Percentiles rank a stretch among this genome's conserved stretches.
phyloP scores from a whole-genome alignment of 2,329 filamentous ascomycete species.

The Colletotrichum costaricense region DNA sequence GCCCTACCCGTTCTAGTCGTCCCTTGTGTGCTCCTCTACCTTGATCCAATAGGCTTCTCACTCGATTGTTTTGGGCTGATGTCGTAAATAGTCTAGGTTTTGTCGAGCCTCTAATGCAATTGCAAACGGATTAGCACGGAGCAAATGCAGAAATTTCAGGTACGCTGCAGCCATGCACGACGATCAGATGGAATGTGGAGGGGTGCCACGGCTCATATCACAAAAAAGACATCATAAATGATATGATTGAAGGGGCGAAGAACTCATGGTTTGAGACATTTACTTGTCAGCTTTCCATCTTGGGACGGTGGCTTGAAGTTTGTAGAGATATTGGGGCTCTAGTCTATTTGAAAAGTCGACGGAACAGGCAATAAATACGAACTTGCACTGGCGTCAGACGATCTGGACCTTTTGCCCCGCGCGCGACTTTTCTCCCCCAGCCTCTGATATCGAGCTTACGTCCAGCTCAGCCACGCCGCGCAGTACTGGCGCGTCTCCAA shows the following conservation, averaged over 20 bases:
- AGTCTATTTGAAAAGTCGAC: neutral
- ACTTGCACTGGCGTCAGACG: neutral
- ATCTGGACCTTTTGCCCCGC: constrained; percentile 1
- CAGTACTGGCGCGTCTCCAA: constrained; percentile 23
- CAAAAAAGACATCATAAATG: no score
- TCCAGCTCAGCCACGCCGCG: constrained; percentile 10
- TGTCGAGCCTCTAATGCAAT: neutral
- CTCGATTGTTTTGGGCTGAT: neutral
- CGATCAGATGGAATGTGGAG: neutral
- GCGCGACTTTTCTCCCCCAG: neutral
- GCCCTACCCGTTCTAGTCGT: neutral
- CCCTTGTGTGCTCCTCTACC: neutral
- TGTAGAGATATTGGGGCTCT: neutral
- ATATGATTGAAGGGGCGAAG: neutral
- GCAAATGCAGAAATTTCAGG: neutral
- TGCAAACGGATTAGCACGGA: constrained; percentile 19
- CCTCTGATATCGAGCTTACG: neutral
- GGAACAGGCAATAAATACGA: constrained; percentile 18
- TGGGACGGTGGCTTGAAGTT: constrained; percentile 11
- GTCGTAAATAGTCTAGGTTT: neutral
- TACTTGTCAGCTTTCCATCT: neutral
- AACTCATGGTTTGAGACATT: constrained; percentile 16
- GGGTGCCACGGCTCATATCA: neutral
- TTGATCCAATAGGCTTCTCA: neutral
- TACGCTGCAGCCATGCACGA: neutral